A percentile compares a stretch with the other conserved stretches of the same genome.
Evolutionary conservation across 2,329 filamentous ascomycete species (phyloP).

Genomic region (Raffaelea deltoideospora): DNA sequence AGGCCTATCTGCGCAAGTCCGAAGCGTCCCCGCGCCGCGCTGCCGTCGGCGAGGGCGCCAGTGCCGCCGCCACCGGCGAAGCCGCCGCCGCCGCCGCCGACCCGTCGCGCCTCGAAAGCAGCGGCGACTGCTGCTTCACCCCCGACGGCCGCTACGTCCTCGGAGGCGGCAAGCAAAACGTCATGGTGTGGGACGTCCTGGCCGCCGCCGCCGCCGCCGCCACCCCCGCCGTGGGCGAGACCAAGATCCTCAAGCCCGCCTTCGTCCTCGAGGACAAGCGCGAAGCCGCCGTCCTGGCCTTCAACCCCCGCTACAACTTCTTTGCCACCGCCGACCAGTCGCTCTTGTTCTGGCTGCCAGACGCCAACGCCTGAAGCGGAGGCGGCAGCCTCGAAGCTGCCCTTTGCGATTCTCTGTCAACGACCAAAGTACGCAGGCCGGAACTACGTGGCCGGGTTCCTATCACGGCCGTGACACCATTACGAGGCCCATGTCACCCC

Average conservation of each 20-base stretch:
- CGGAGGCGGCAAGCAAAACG: slow-evolving; percentile 58
- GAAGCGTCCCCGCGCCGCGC: slow-evolving; percentile 36
- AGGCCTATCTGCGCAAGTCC: slow-evolving; percentile 52
- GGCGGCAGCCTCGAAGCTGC: background rate
- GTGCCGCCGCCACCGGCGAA: slow-evolving; percentile 16
- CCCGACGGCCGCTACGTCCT: slow-evolving; percentile 83
- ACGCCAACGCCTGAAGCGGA: slow-evolving; percentile 33
- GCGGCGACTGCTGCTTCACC: slow-evolving; percentile 74
- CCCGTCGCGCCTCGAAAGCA: slow-evolving; percentile 32
- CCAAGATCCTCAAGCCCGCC: slow-evolving; percentile 46
- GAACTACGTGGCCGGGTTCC: no score
- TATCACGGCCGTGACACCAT: no score
- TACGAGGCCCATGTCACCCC: no score
- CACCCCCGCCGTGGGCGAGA: slow-evolving; percentile 34
- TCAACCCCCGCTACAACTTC: slow-evolving; percentile 86
- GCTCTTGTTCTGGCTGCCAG: slow-evolving; percentile 62
- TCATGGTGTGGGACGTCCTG: slow-evolving; percentile 77
- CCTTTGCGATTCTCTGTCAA: no score
- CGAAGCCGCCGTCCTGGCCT: slow-evolving; percentile 61
- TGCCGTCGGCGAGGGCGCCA: slow-evolving; percentile 33
- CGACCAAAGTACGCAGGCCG: no score
- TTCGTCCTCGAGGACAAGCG: slow-evolving; percentile 51
- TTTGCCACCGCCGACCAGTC: slow-evolving; percentile 83
- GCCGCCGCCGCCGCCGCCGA: slow-evolving; percentile 8
- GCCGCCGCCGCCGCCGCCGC: no score